Conservation (phyloP, 345 rosid species). For the Dovyalis caffra region DNA sequence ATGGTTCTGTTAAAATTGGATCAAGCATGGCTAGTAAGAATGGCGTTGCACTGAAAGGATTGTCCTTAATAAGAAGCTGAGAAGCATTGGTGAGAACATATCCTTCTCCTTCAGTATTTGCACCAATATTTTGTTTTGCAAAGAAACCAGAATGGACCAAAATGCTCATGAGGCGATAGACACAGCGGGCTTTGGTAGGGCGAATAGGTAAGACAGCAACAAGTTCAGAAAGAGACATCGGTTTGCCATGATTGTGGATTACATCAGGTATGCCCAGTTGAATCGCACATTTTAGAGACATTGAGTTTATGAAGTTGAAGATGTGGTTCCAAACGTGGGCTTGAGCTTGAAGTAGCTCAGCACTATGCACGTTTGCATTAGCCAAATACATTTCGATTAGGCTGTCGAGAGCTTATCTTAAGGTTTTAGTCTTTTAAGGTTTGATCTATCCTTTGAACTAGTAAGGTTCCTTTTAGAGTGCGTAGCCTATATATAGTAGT, state of each 20-base stretch:
- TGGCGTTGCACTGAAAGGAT: slow-evolving; percentile 15
- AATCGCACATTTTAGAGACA: slow-evolving; percentile 11
- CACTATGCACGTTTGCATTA: background rate
- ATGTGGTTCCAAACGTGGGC: slow-evolving; percentile 11
- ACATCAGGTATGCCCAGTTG: slow-evolving; percentile 9
- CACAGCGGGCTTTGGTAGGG: no score
- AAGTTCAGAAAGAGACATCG: no score
- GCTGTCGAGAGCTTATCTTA: background rate
- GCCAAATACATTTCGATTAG: background rate
- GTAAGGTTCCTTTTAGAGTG: no score
- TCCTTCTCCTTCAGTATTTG: slow-evolving; percentile 16
- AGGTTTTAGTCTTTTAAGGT: no score
- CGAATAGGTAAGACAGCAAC: no score
- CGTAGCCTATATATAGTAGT: no score
- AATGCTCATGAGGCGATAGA: no score
- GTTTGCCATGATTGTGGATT: slow-evolving; percentile 14
- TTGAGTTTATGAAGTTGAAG: slow-evolving; percentile 21
- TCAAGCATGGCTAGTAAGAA: slow-evolving; percentile 15
- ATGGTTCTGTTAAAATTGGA: no score
- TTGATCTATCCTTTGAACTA: no score
- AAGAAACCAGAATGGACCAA: slow-evolving; percentile 21
- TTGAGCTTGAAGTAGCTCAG: slow-evolving; percentile 8
- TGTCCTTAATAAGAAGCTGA: slow-evolving; percentile 10
- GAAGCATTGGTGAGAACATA: slow-evolving; percentile 21
- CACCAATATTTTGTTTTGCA: background rate